Percentiles rank a stretch among this genome's conserved stretches.
Conservation (phyloP, 2,329 filamentous ascomycete genomes). For the Fonsecaea multimorphosa region DNA sequence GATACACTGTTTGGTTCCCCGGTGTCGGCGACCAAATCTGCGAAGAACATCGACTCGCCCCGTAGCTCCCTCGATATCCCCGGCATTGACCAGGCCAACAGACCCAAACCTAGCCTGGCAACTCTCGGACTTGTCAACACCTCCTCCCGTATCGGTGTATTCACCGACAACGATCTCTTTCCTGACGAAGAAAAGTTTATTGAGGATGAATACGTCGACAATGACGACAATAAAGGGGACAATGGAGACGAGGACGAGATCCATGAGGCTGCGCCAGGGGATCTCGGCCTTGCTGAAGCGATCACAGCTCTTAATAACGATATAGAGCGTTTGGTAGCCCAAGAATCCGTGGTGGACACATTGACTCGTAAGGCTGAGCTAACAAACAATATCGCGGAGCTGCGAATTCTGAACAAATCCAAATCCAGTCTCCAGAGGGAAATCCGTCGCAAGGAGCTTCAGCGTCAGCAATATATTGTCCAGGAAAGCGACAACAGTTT, state of each 20-base stretch:
- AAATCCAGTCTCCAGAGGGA: slow-evolving; percentile 92
- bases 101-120: slow-evolving; percentile 81
- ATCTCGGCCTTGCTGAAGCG: slow-evolving; percentile 90
- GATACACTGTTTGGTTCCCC: slow-evolving; percentile 46
- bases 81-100: slow-evolving; percentile 55
- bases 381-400: slow-evolving; percentile 93
- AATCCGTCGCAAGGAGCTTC: slow-evolving; percentile 90
- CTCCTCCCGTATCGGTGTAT: slow-evolving; percentile 87
- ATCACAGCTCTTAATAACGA: slow-evolving; percentile 87
- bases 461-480: slow-evolving; percentile 93
- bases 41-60: slow-evolving; percentile 65
- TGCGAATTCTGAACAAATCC: slow-evolving; percentile 90
- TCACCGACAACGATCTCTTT: slow-evolving; percentile 88
- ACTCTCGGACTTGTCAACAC: slow-evolving; percentile 89
- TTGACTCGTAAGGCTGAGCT: slow-evolving; percentile 92
- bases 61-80: slow-evolving; percentile 67
- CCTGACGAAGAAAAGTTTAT: slow-evolving; percentile 84
- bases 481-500: slow-evolving; percentile 98
- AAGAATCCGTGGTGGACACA: slow-evolving; percentile 90
- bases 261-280: slow-evolving; percentile 91
- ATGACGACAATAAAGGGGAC: slow-evolving; percentile 59
- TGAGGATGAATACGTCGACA: slow-evolving; percentile 83
- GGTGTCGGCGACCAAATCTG: slow-evolving; percentile 59
- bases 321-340: slow-evolving; percentile 84
- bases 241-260: slow-evolving; percentile 79